Conservation (phyloP, 2,329 filamentous ascomycete genomes). For the Aspergillus amoenus region DNA sequence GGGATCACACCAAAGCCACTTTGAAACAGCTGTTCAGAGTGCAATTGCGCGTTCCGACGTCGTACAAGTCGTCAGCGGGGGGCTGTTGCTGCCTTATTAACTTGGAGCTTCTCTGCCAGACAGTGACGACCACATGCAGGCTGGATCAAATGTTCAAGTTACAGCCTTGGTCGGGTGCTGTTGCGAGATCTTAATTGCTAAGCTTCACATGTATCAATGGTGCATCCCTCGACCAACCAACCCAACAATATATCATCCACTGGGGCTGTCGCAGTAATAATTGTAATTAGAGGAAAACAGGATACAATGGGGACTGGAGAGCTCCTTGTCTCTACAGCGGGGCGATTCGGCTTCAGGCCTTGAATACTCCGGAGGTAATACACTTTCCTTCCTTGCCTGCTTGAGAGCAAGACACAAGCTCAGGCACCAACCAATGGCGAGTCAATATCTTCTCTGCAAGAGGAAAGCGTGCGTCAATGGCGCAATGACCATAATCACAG, state of each 20-base stretch:
- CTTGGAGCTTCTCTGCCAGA: neutral
- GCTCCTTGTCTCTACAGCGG: neutral
- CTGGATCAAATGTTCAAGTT: neutral
- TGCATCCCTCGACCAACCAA: too few species aligned
- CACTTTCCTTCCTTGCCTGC: neutral
- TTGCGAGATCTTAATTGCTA: neutral
- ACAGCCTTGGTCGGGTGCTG: neutral
- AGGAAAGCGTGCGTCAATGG: neutral
- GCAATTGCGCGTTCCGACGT: neutral
- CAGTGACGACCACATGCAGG: neutral
- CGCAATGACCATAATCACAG: neutral
- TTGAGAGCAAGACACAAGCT: neutral
- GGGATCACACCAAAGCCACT: neutral
- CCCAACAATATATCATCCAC: too few species aligned
- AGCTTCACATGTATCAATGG: too few species aligned
- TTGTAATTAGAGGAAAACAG: neutral
- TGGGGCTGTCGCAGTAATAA: neutral
- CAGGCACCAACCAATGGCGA: neutral
- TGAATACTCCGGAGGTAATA: too few species aligned
- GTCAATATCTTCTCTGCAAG: neutral
- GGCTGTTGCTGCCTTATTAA: neutral
- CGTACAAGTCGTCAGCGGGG: neutral
- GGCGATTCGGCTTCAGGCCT: neutral
- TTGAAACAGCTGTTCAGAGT: neutral
- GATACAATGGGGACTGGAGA: neutral